Evolutionary conservation across 2,329 filamentous ascomycete genomes (phyloP).

Genomic region (Calonectria leucothoes): DNA sequence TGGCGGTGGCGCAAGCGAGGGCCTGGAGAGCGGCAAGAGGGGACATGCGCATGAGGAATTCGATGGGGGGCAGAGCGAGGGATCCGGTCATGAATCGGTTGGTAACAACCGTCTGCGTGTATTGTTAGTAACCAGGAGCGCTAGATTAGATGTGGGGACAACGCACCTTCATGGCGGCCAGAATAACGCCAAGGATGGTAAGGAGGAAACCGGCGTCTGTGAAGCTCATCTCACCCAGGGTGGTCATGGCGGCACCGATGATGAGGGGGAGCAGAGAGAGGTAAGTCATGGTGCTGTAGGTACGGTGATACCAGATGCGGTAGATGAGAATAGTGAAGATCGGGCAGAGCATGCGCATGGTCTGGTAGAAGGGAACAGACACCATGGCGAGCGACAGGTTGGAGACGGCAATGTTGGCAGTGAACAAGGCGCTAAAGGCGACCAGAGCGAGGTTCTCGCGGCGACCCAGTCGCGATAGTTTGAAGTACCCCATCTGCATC

Average conservation of each 20-base stretch:
- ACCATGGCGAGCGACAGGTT: constrained; percentile 72
- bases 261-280: constrained; percentile 71
- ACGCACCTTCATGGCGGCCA: constrained; percentile 65
- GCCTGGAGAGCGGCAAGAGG: constrained; percentile 69
- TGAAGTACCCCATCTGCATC: constrained; percentile 63
- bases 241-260: constrained; percentile 68
- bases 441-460: constrained; percentile 67
- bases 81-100: constrained; percentile 74
- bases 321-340: constrained; percentile 73
- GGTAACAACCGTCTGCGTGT: constrained; percentile 65
- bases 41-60: constrained; percentile 72
- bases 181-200: constrained; percentile 64
- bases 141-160: constrained; percentile 6
- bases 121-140: constrained; percentile 27
- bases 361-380: constrained; percentile 75
- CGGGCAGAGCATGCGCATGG: constrained; percentile 70
- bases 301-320: constrained; percentile 65
- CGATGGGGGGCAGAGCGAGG: constrained; percentile 67
- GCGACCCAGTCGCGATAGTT: constrained; percentile 61
- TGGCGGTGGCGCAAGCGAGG: constrained; percentile 61
- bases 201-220: constrained; percentile 67
- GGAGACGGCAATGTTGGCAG: constrained; percentile 73
- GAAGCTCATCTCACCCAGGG: constrained; percentile 72
- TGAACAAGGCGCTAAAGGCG: constrained; percentile 71
- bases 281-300: constrained; percentile 68